phyloP scores from a whole-genome alignment of 2,329 filamentous ascomycete genomes.

The Pseudocercospora macadamiae region DNA sequence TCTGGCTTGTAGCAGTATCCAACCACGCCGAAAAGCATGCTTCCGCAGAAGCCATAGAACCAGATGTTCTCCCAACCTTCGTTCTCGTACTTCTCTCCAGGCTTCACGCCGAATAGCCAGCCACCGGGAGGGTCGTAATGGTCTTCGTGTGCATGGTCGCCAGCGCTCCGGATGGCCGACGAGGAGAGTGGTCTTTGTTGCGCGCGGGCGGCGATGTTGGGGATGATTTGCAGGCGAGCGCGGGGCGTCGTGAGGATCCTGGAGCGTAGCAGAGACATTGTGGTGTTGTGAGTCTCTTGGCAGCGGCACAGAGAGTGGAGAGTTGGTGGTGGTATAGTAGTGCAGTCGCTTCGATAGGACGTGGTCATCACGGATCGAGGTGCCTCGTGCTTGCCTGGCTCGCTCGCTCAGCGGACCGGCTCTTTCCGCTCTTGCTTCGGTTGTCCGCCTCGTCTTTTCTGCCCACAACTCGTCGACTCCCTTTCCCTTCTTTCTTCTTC shows the following conservation, averaged over 20 bases:
- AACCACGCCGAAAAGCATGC: conserved; percentile 71
- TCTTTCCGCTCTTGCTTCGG: too few species aligned
- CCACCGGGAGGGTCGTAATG: conserved; percentile 89
- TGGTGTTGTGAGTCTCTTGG: conserved; percentile 18
- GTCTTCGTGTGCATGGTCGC: conserved; percentile 69
- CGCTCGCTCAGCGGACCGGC: too few species aligned
- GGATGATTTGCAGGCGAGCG: conserved; percentile 37
- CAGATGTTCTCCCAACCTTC: conserved; percentile 94
- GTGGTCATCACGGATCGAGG: not conserved
- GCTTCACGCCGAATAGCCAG: conserved; percentile 93
- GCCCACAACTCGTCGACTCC: not conserved
- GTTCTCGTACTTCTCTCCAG: conserved; percentile 91
- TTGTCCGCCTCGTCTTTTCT: not conserved
- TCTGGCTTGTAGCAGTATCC: conserved; percentile 97
- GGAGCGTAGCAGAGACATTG: conserved; percentile 37
- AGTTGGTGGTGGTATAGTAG: not conserved
- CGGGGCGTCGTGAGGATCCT: conserved; percentile 35
- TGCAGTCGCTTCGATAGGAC: not conserved
- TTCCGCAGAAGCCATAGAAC: conserved; percentile 82
- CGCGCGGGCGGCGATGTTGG: conserved; percentile 32
- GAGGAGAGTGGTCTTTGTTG: conserved; percentile 38
- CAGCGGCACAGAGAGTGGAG: not conserved
- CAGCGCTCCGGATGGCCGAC: conserved; percentile 39
- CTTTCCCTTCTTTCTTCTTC: not conserved
- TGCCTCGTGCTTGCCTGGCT: not conserved